A percentile compares a stretch with the other conserved stretches of the same genome.
phyloP scores from a whole-genome alignment of 192 early-diverging fungal genomes.

The Allomyces macrogynus region DNA sequence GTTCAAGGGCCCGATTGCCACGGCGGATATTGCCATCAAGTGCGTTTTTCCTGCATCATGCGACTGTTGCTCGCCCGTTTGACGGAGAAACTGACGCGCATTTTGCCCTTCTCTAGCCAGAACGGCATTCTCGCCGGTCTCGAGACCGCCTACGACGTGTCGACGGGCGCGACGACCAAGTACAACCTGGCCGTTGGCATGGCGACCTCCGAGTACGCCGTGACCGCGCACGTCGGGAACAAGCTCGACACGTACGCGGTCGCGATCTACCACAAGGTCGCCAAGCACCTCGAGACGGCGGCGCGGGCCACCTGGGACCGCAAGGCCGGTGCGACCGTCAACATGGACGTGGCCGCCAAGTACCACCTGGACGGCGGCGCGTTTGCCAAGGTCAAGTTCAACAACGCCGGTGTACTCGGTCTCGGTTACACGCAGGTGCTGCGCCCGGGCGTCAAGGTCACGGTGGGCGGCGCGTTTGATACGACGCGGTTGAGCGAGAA shows the following conservation, averaged over 20 bases:
- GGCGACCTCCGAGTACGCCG: conserved; percentile 64
- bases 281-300: conserved; percentile 75
- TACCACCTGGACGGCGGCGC: too few relatives aligned
- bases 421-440: conserved; percentile 84
- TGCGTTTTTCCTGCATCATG: too few relatives aligned
- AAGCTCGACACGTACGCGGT: conserved; percentile 70
- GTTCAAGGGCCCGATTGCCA: conserved; percentile 38
- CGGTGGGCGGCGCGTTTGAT: conserved; percentile 80
- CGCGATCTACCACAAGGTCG: conserved; percentile 93
- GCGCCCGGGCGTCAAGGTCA: conserved; percentile 83
- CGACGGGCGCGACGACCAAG: conserved; percentile 65
- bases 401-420: conserved; percentile 51
- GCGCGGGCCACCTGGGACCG: conserved; percentile 74
- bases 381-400: too few relatives aligned
- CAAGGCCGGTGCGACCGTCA: conserved; percentile 13
- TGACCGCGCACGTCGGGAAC: conserved; percentile 78
- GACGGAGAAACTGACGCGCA: too few relatives aligned
- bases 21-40: too few relatives aligned
- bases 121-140: conserved; percentile 81
- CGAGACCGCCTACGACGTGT: conserved; percentile 85
- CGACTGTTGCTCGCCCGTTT: too few relatives aligned
- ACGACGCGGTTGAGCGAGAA: conserved; percentile 83
- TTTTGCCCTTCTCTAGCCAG: conserved; percentile 21
- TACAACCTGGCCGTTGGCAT: conserved; percentile 80
- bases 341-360: too few relatives aligned